Conservation (phyloP, 495 filamentous ascomycete genomes). For the Elaphomyces granulatus region DNA sequence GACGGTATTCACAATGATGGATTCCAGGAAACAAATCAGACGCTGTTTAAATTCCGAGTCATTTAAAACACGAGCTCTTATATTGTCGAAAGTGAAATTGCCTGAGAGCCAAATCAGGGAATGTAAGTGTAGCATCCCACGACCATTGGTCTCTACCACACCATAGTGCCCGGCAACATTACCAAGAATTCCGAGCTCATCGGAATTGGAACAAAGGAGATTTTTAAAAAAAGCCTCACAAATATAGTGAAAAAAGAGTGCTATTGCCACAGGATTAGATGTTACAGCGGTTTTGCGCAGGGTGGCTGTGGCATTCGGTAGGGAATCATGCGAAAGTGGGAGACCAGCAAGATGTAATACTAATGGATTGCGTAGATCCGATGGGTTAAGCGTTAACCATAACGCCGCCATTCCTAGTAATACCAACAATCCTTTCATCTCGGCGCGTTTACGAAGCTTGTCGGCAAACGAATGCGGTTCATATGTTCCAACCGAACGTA, state of each 20-base stretch:
- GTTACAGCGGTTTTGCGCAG: slow-evolving; percentile 1
- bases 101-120: slow-evolving; percentile 6
- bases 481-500: no score
- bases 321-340: no score
- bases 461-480: no score
- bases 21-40: slow-evolving; percentile 7
- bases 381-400: no score
- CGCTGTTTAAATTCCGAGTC: slow-evolving; percentile 5
- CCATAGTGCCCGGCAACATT: slow-evolving; percentile 9
- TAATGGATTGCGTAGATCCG: no score
- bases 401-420: no score
- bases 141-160: slow-evolving; percentile 10
- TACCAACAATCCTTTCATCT: no score
- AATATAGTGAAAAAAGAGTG: slow-evolving; percentile 6
- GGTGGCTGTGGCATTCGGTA: no score
- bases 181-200: slow-evolving; percentile 4
- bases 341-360: no score
- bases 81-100: slow-evolving; percentile 3
- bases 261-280: slow-evolving; percentile 6
- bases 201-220: neutral
- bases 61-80: slow-evolving; percentile 3
- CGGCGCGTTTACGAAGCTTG: no score
- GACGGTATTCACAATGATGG: slow-evolving; percentile 4
- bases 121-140: slow-evolving; percentile 12
- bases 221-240: slow-evolving; percentile 6